Evolutionary conservation across 129 eudicot species (phyloP).

Genomic region (Sambucus nigra): DNA sequence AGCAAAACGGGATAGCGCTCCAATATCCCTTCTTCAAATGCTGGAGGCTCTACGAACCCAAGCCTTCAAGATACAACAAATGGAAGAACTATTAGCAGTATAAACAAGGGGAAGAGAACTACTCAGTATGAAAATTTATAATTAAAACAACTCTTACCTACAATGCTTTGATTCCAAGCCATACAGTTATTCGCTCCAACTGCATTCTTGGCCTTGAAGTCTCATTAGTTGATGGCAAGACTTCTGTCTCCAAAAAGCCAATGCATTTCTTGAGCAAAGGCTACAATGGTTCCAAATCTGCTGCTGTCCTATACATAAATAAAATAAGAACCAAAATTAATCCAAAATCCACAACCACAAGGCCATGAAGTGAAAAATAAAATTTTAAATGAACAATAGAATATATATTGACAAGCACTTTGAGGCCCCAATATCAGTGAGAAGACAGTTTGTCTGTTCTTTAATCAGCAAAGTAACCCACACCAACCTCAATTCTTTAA

Average conservation of each 20-base stretch:
- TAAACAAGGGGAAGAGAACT: slow-evolving; percentile 6
- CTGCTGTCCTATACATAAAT: slow-evolving; percentile 43
- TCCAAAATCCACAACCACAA: background rate
- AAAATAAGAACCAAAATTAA: background rate
- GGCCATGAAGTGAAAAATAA: too few relatives aligned
- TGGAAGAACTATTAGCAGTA: slow-evolving; percentile 14
- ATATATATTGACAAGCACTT: too few relatives aligned
- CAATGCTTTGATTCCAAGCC: slow-evolving; percentile 98
- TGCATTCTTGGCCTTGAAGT: slow-evolving; percentile 75
- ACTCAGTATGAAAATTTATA: slow-evolving; percentile 6
- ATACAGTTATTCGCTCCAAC: slow-evolving; percentile 70
- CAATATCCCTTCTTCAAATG: slow-evolving; percentile 97
- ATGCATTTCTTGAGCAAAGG: slow-evolving; percentile 80
- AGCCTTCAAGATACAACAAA: slow-evolving; percentile 45
- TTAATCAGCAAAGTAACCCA: too few relatives aligned
- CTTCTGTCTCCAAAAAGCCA: slow-evolving; percentile 58
- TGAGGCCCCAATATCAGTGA: too few relatives aligned
- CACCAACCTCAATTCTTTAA: too few relatives aligned
- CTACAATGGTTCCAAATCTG: slow-evolving; percentile 77
- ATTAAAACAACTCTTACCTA: slow-evolving; percentile 47
- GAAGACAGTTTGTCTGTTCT: too few relatives aligned
- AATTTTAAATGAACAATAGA: too few relatives aligned
- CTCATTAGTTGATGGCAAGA: slow-evolving; percentile 29
- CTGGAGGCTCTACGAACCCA: slow-evolving; percentile 88
- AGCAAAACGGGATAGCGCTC: slow-evolving; percentile 83